Conservation (phyloP, 1,284 basidiomycete species). For the Violaceomyces palustris region DNA sequence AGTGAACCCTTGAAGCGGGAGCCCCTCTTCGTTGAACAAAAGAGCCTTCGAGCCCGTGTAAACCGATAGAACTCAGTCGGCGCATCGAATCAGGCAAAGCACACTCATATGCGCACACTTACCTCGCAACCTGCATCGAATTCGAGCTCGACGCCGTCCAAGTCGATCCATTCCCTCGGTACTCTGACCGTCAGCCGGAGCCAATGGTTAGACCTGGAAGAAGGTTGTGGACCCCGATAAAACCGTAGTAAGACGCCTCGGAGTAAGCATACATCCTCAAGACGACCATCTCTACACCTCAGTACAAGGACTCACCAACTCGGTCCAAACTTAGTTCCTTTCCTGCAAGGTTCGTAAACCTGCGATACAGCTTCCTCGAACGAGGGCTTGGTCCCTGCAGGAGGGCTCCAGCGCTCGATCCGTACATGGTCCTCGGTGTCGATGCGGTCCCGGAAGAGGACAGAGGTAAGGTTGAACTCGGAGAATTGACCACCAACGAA, state of each 20-base stretch:
- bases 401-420: conserved; percentile 39
- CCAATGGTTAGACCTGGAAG: conserved; percentile 50
- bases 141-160: conserved; percentile 45
- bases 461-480: conserved; percentile 39
- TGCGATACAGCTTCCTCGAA: conserved; percentile 43
- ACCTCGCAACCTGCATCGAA: conserved; percentile 43
- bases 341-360: conserved; percentile 24
- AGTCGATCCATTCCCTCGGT: conserved; percentile 38
- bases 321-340: conserved; percentile 39
- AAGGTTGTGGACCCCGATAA: no score
- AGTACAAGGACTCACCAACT: no score
- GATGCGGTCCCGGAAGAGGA: conserved; percentile 40
- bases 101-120: no score
- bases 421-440: conserved; percentile 27
- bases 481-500: conserved; percentile 40
- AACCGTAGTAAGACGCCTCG: no score
- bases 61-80: no score
- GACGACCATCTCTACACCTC: no score
- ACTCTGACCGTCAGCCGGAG: conserved; percentile 39
- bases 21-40: conserved; percentile 77
- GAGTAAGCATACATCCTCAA: no score
- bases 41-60: no score
- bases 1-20: conserved; percentile 81
- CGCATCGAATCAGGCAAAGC: no score
- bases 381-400: conserved; percentile 33